A percentile compares a stretch with the other conserved stretches of the same genome.
These are phyloP conservation scores for Cytidiella melzeri DNA, from an alignment of 768 basidiomycete genomes.

Conservation along the genomic window DNA sequence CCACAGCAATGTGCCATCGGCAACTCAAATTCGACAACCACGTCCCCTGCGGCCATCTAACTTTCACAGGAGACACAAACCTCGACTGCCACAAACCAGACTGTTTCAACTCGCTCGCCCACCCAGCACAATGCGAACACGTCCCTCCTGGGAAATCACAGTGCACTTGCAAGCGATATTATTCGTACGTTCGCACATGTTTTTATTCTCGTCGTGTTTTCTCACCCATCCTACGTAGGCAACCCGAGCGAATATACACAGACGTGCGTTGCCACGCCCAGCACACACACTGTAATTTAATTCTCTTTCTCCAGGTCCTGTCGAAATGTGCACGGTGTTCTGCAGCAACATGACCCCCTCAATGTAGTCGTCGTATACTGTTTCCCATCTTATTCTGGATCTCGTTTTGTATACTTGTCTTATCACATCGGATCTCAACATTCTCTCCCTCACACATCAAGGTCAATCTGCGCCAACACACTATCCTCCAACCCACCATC, in stretches of 20 bases:
- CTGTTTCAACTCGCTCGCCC: slow-evolving; percentile 45
- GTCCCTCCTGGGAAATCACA: slow-evolving; percentile 17
- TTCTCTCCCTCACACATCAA: slow-evolving; percentile 18
- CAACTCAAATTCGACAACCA: slow-evolving; percentile 47
- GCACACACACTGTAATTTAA: not conserved
- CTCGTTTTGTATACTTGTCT: too few species aligned
- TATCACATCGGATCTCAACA: not conserved
- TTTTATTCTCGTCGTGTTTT: not conserved
- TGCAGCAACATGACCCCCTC: slow-evolving; percentile 1
- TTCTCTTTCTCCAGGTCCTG: slow-evolving; percentile 3
- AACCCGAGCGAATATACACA: slow-evolving; percentile 46
- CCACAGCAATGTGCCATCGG: slow-evolving; percentile 56
- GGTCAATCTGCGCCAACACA: slow-evolving; percentile 22
- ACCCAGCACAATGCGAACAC: slow-evolving; percentile 38
- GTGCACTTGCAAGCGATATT: slow-evolving; percentile 53
- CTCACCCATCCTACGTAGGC: slow-evolving; percentile 23
- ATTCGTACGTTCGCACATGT: slow-evolving; percentile 33
- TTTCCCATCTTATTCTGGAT: too few species aligned
- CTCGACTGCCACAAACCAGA: slow-evolving; percentile 44
- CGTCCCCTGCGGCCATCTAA: slow-evolving; percentile 49
- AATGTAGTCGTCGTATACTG: slow-evolving; percentile 8
- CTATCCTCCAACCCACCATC: slow-evolving; percentile 29
- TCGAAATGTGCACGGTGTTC: slow-evolving; percentile 14
- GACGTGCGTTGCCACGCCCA: slow-evolving; percentile 32
- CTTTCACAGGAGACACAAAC: slow-evolving; percentile 35